Conservation (phyloP, 257 asterid species). For the Solanum appendiculatum region DNA sequence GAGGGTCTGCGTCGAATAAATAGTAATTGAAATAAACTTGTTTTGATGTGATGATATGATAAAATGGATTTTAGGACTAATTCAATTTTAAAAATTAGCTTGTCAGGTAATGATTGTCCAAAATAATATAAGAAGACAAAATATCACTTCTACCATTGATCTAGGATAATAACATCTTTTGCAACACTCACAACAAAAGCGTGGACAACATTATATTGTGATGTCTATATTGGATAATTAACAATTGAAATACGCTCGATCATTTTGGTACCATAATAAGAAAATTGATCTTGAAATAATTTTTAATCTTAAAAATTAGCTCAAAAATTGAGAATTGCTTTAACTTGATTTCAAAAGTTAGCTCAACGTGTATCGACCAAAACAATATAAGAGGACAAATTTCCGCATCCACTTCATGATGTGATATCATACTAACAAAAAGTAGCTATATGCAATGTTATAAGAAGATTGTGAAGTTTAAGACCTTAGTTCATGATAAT, state of each 20-base stretch:
- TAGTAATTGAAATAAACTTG: neutral
- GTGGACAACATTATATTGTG: neutral
- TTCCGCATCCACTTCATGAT: neutral
- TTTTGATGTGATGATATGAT: neutral
- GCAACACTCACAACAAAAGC: neutral
- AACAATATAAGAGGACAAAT: neutral
- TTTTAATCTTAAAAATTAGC: neutral
- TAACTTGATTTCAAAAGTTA: neutral
- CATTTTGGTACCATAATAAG: too few species aligned
- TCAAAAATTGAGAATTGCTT: neutral
- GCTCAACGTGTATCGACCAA: neutral
- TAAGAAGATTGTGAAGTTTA: neutral
- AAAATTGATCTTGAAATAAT: neutral
- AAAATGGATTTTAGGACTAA: fast-evolving
- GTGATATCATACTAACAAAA: neutral
- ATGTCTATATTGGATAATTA: neutral
- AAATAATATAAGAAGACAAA: neutral
- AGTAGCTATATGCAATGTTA: neutral
- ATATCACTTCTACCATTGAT: neutral
- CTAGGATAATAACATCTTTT: neutral
- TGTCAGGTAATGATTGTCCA: neutral
- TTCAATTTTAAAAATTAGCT: neutral
- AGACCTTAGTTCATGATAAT: neutral
- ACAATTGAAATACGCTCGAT: neutral
- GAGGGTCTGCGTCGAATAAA: neutral